Base-by-base conservation (phyloP, 1,139 yeast species). In the Pneumocystis wakefieldiae region DNA sequence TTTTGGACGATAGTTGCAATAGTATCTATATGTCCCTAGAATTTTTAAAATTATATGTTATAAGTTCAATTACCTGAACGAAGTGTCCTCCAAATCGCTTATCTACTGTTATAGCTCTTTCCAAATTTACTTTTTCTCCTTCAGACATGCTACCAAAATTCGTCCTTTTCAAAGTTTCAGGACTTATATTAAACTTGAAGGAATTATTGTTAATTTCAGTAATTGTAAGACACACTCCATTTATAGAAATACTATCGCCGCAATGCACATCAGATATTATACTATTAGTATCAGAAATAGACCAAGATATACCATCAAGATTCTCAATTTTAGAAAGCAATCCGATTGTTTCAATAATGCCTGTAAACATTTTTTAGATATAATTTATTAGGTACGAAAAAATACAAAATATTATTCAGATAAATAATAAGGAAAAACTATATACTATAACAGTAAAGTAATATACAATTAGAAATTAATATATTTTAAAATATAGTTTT, bases 71-170 rank as follows among this genome's bases (percentile, higher is more conserved):
- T 35, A 63, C 66, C 71, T 92, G 98, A 1, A 92, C 98, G 67
- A 91, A 83, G 74, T 92, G 99, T 0, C 99, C 98, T 36, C 99
- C 98, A 71, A 91, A 83, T 67, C 98, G 79, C 14, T 85, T 90
- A 63, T 87, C 90, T 3, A 80, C 87, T 66, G 82, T 76, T 39
- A 92, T 90, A 0, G 98, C 98, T 67, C 98, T 80, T 74, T 92
- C 99, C 69, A 92, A 78, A 71, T 94, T 91, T 53, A 92, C 96
- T 67, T 79, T 78, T 35, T 81, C 74, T 1, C 90, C 92, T 0
- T 69, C 66, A 66, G 73, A 74, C 67, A 88, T 77, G 7, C 74
- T 74, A 0, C 92, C 94, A 63, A 92, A 76, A 68, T 87, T 85
- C 3, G 96, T 84, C 67, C 95, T 80, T 66, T 90, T 82, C 62